phyloP scores from a whole-genome alignment of 2,329 filamentous ascomycete genomes.

The Proliferodiscus dingleyae region DNA sequence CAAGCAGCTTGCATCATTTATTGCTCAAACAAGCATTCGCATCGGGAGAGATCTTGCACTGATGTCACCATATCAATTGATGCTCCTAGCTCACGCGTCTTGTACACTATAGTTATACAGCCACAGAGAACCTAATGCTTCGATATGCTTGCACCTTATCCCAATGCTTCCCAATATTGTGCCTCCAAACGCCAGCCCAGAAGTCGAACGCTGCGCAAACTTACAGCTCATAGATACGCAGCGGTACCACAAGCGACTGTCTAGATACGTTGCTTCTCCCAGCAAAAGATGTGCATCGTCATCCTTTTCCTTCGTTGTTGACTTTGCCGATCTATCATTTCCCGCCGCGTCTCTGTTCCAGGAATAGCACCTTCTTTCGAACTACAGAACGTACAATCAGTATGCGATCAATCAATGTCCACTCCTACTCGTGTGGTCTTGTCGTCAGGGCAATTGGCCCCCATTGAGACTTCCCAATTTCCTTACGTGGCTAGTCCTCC shows the following conservation, averaged over 20 bases:
- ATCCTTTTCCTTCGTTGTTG: background rate
- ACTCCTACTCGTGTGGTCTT: no score
- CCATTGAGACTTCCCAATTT: background rate
- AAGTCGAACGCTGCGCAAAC: background rate
- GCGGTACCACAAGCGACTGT: background rate
- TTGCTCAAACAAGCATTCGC: background rate
- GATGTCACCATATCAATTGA: background rate
- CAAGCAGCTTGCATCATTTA: no score
- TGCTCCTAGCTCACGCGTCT: background rate
- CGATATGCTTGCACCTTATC: background rate
- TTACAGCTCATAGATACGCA: background rate
- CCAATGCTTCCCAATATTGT: background rate
- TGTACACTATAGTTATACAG: background rate
- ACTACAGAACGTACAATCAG: slow-evolving; percentile 47
- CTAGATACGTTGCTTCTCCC: background rate
- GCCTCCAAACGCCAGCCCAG: slow-evolving; percentile 3
- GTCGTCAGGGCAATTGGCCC: background rate
- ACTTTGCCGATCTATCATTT: slow-evolving; percentile 35
- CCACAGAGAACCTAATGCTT: background rate
- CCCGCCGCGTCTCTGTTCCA: slow-evolving; percentile 81
- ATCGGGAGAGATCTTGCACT: background rate
- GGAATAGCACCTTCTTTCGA: slow-evolving; percentile 90
- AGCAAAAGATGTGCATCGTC: background rate
- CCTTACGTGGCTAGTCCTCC: no score
- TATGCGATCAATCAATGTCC: background rate